Conservation (phyloP, 2,329 filamentous ascomycete genomes). For the Penicillium psychrosexuale region DNA sequence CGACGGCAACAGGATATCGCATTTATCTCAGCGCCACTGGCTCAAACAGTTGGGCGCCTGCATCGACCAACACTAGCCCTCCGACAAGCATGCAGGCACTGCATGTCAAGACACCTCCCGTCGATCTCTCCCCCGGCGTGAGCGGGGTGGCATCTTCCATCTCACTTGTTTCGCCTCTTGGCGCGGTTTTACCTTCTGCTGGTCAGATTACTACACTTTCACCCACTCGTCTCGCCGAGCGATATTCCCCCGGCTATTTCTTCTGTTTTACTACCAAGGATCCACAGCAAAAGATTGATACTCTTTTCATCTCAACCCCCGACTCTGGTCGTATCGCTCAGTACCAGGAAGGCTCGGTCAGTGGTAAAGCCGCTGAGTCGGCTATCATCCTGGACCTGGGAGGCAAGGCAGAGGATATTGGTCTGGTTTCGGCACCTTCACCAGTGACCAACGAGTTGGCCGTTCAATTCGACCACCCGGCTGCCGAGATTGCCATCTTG, state of each 20-base stretch:
- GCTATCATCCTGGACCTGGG: constrained; percentile 75
- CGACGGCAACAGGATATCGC: constrained; percentile 84
- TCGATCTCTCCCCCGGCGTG: constrained; percentile 27
- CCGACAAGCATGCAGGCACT: constrained; percentile 98
- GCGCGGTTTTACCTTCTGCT: constrained; percentile 23
- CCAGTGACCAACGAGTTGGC: constrained; percentile 79
- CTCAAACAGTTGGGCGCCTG: constrained; percentile 55
- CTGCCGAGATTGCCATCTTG: constrained; percentile 82
- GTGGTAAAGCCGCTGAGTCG: constrained; percentile 69
- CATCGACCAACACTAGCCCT: constrained; percentile 60
- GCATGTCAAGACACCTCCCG: constrained; percentile 89
- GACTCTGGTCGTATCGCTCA: constrained; percentile 80
- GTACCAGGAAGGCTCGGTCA: constrained; percentile 51
- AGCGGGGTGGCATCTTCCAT: constrained; percentile 10
- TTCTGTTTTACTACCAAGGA: constrained; percentile 73
- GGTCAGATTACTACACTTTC: constrained; percentile 48
- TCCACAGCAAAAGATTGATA: constrained; percentile 58
- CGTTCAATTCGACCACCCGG: constrained; percentile 84
- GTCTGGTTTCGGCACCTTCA: constrained; percentile 68
- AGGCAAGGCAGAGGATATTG: constrained; percentile 72
- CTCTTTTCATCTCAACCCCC: constrained; percentile 79
- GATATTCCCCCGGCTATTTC: constrained; percentile 86
- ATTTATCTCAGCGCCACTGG: constrained; percentile 89
- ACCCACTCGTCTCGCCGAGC: constrained; percentile 40
- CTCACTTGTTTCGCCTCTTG: constrained; percentile 26